Evolutionary conservation across 1,284 basidiomycete species (phyloP), one percentile per base, ranked within the genome.

Genomic region (Ustilago sp.): DNA sequence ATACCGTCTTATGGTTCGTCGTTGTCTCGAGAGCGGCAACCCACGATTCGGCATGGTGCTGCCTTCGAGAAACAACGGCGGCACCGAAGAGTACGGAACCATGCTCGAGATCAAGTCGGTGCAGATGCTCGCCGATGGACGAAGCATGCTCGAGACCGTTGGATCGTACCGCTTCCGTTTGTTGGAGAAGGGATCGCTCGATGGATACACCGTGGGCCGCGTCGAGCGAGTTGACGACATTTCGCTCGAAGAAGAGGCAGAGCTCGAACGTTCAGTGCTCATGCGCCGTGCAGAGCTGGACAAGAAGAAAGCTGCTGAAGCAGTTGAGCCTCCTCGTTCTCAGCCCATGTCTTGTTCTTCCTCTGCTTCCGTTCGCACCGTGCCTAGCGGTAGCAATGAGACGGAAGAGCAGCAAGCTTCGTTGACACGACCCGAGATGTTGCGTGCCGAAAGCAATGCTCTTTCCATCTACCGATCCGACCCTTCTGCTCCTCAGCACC

Each of bases 1-100:
- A 63, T 91, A 98, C 86, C 91, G 94, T 12, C 89, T 98, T 43
- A 96, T 98, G 95, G 91, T 98, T 62, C 91, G 95, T 28, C 91
- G 95, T 4, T 94, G 93, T 84, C 91, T 98, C 59, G 92, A 93
- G 78, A 90, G 89, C 13, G 88, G 90, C 5, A 88, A 88, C 32
- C 93, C 93, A 13, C 61, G 81, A 13, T 97, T 98, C 85, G 95
- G 95, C 23, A 97, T 98, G 93, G 90, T 97, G 80, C 90, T 96
- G 87, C 91, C 91, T 0, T 88, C 88, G 2, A 87, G 89, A 47
- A 77, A 66, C 9, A 87, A 85, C 31, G 69, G 80, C 1, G 88
- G 90, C 57, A 86, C 87, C 67, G 86, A 88, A 66, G 91, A 93
- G 67, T 98, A 93, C 86, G 95, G 95, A 2, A 98, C 94, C 34